Evolutionary conservation across 192 early-diverging fungal species (phyloP).

Genomic region (Lunasporangiospora selenospora): DNA sequence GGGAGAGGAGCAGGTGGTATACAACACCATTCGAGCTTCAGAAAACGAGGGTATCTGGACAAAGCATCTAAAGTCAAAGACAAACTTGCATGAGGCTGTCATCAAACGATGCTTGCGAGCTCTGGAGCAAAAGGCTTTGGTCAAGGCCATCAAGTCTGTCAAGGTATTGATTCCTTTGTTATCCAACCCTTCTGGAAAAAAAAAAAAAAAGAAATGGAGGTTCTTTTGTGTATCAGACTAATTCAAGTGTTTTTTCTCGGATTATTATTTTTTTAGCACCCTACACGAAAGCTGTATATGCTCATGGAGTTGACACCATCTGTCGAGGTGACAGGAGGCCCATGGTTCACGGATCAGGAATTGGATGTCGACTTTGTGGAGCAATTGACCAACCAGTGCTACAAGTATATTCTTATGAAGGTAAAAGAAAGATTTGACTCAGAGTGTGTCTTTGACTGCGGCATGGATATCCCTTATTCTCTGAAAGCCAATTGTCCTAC

Average conservation of each 20-base stretch:
- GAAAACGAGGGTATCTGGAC: conserved; percentile 87
- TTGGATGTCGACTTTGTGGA: conserved; percentile 93
- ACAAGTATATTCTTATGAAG: conserved; percentile 74
- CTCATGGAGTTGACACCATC: conserved; percentile 83
- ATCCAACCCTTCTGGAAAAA: too few species aligned
- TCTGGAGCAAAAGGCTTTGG: conserved; percentile 81
- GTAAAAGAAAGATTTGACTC: conserved; percentile 29
- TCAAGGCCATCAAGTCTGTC: conserved; percentile 89
- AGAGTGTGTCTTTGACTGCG: too few species aligned
- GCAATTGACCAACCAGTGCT: conserved; percentile 69
- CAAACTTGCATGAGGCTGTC: conserved; percentile 76
- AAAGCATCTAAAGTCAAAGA: conserved; percentile 79
- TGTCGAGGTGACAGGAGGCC: conserved; percentile 88
- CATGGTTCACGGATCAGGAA: conserved; percentile 94
- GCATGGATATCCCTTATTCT: too few species aligned
- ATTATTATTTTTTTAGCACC: conserved; percentile 57
- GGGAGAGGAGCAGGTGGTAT: conserved; percentile 80
- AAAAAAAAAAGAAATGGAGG: neutral
- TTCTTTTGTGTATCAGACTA: neutral
- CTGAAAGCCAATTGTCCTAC: neutral
- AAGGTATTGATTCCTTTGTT: too few species aligned
- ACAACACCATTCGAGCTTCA: conserved; percentile 81
- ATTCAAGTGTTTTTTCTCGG: conserved; percentile 1
- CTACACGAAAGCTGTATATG: conserved; percentile 92
- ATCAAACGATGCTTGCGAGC: conserved; percentile 79